These are phyloP conservation scores for Chrysoporthe deuterocubensis DNA, from an alignment of 2,329 filamentous ascomycete genomes.

Conservation along the genomic window DNA sequence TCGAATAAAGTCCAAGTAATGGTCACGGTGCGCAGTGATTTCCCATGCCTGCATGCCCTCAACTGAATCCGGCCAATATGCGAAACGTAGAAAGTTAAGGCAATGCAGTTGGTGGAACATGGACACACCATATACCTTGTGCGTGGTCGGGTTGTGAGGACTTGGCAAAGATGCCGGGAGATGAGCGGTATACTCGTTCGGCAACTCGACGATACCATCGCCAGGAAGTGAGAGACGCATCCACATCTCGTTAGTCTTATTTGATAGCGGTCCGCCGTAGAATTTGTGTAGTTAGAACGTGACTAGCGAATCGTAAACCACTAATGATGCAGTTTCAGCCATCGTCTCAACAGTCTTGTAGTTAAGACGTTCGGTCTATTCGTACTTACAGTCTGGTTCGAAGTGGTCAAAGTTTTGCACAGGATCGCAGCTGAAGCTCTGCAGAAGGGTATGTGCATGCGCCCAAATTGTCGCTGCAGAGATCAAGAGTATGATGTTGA, in stretches of 20 bases:
- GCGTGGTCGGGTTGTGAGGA: constrained; percentile 12
- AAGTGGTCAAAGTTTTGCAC: neutral
- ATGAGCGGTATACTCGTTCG: neutral
- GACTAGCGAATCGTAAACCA: neutral
- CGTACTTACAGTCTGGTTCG: neutral
- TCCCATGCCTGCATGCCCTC: constrained; percentile 13
- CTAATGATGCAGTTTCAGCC: neutral
- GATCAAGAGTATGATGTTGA: neutral
- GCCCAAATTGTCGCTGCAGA: neutral
- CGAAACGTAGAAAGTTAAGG: constrained; percentile 12
- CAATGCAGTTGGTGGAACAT: constrained; percentile 29
- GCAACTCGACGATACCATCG: neutral
- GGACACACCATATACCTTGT: constrained; percentile 26
- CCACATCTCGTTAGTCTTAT: neutral
- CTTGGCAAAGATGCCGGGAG: neutral
- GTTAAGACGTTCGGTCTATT: neutral
- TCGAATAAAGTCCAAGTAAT: constrained; percentile 14
- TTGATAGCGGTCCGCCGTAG: neutral
- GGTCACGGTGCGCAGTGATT: constrained; percentile 18
- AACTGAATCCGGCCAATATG: constrained; percentile 19
- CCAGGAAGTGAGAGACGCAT: neutral
- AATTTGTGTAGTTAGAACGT: neutral
- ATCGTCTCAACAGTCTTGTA: neutral
- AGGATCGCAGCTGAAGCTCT: neutral
- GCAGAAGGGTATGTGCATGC: neutral